Base-by-base conservation (phyloP, 2,329 filamentous ascomycete species). In the Alternaria triticimaculans region DNA sequence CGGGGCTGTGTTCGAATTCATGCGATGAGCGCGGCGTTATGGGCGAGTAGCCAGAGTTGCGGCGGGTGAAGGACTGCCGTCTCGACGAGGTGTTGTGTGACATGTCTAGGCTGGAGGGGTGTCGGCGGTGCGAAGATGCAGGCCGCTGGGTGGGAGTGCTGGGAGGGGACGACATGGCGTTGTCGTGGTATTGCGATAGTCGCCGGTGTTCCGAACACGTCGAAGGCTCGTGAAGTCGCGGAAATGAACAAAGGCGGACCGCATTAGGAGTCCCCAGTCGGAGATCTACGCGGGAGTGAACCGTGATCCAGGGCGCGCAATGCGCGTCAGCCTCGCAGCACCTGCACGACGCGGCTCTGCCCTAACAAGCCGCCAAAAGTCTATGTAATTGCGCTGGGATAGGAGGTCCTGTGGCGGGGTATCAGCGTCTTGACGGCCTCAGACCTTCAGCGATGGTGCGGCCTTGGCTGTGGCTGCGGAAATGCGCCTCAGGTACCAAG, bases 41-140 rank as follows among this genome's bases (percentile, higher is more conserved):
- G n/a, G 82, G 82, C 53, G 80, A 83, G 64, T 83, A 81, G 55
- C 82, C 83, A 56, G 82, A 83, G n/a, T 78, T 80, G 62, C 78
- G 76, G 72, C 82, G 75, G 72, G 81, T 68, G 68, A 80, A 64
- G 15, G 78, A 79, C 44, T 78, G 72, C 25, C 78, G 74, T 66
- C 74, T 72, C 28, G 72, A 77, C 55, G 77, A 68, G 20, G 79
- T 78, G 54, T 73, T 76, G 58, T 80, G 76, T 21, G 80, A 80
- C 65, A 81, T 81, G 60, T 83, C 81, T 54, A 82, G 72, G 64
- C 80, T 83, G 15, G 81, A 82, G 51, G 78, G 74, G 37, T 76
- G 72, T 15, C 78, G 80, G 69, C 78, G 80, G 64, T 82, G 78
- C 15, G 78, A 78, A 37, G 77, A 75, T 7, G 64, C 53, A 21